A percentile compares a stretch with the other conserved stretches of the same genome.
Conservation (phyloP, 768 basidiomycete species). For the Phanerodontia chrysosporium region DNA sequence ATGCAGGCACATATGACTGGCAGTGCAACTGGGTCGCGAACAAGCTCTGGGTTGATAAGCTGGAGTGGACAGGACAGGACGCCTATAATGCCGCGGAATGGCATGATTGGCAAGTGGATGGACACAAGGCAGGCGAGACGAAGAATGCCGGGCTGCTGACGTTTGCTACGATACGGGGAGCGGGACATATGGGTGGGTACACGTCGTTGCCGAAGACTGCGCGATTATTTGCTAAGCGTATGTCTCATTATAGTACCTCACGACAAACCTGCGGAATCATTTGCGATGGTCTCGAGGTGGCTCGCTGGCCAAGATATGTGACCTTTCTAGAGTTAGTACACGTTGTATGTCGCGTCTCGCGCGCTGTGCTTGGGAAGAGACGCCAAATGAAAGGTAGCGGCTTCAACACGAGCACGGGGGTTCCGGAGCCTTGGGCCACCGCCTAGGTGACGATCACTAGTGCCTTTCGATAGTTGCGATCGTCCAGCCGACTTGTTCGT, state of each 20-base stretch:
- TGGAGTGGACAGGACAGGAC: constrained; percentile 67
- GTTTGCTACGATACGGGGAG: constrained; percentile 59
- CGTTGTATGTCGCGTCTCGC: not conserved
- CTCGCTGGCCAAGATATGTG: constrained; percentile 35
- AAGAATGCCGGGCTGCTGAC: constrained; percentile 55
- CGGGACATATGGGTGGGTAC: constrained; percentile 57
- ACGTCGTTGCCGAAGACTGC: not conserved
- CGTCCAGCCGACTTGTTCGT: not conserved
- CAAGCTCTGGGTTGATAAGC: constrained; percentile 66
- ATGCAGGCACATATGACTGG: constrained; percentile 75
- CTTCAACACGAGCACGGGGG: not conserved
- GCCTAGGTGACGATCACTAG: constrained; percentile 2
- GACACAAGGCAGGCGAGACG: constrained; percentile 49
- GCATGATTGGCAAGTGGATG: constrained; percentile 59
- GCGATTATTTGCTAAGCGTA: constrained; percentile 2
- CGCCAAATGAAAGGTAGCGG: too few species aligned
- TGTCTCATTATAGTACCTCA: constrained; percentile 46
- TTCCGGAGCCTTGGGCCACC: not conserved
- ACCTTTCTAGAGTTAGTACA: too few species aligned
- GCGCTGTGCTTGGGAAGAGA: too few species aligned
- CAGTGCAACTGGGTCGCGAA: constrained; percentile 80
- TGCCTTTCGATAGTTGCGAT: not conserved
- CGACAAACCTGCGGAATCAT: constrained; percentile 63
- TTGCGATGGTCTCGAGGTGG: constrained; percentile 65
- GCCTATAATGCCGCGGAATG: constrained; percentile 45